Conservation (phyloP, 2,329 filamentous ascomycete species). For the Chaetoscypha palmicola region DNA sequence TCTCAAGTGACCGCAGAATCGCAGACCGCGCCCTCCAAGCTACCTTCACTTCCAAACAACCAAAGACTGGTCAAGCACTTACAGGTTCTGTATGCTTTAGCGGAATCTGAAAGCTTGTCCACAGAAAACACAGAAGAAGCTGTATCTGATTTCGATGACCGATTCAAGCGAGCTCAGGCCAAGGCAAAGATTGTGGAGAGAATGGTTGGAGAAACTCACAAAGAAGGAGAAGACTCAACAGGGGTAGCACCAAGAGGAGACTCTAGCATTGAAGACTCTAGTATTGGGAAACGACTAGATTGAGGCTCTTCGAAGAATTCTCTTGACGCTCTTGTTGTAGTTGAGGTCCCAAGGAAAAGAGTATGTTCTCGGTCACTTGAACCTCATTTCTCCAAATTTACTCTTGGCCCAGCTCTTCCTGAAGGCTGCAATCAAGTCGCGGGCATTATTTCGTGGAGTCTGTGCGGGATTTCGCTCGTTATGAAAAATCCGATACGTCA, state of each 20-base stretch:
- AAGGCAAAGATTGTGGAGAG: slow-evolving; percentile 83
- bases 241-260: slow-evolving; percentile 21
- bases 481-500: too few species aligned
- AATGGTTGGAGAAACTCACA: slow-evolving; percentile 43
- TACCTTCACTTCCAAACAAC: slow-evolving; percentile 47
- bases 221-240: slow-evolving; percentile 5
- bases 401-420: too few species aligned
- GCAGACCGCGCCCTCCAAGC: slow-evolving; percentile 10
- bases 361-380: background rate
- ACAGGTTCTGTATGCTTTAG: slow-evolving; percentile 64
- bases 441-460: too few species aligned
- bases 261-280: slow-evolving; percentile 42
- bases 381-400: background rate
- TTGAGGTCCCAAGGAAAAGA: background rate
- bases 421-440: too few species aligned
- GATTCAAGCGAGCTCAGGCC: slow-evolving; percentile 72
- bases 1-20: background rate
- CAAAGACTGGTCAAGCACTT: slow-evolving; percentile 71
- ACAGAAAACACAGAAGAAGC: slow-evolving; percentile 82
- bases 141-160: slow-evolving; percentile 86
- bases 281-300: slow-evolving; percentile 29
- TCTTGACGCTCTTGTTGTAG: background rate
- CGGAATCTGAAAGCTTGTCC: slow-evolving; percentile 69
- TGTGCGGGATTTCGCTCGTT: too few species aligned
- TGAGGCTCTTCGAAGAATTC: background rate